Evolutionary conservation across 2,329 filamentous ascomycete genomes (phyloP), one percentile per base, ranked within the genome.

Genomic region (Rachicladosporium sp.): DNA sequence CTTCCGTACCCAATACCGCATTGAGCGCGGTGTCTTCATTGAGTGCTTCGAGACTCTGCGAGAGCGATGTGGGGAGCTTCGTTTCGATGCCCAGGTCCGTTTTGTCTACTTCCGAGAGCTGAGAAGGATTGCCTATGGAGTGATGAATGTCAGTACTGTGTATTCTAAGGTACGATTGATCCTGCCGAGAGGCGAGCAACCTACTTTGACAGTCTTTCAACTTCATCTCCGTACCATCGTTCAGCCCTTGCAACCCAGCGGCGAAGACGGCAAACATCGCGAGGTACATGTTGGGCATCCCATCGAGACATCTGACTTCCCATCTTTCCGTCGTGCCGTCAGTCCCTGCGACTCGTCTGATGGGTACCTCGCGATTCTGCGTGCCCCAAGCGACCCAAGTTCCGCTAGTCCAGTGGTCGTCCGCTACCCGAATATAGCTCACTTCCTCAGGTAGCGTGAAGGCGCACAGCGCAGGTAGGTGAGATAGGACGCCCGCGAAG

Each of bases 251-350:
- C 0, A 72, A 59, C 0, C 82, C 82, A 0, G 74, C 73, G 0
- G 67, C 68, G 1, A 86, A 52, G 1, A 86, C 54, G 0, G 74
- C 76, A 0, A 72, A 69, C 11, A 82, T 57, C 0, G 74, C 80
- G 2, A 93, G 59, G 54, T 91, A 93, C 39, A 78, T 74, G 53
- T 93, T 93, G 3, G 83, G 81, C 11, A 86, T 61, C 0, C 84
- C 85, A 52, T 93, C 85, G n/a, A 89, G 53, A 40, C 73, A 76
- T 53, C 85, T 80, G 13, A 93, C 50, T 60, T 93, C 85, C 80
- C 83, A 93, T 52, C 85, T 79, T 76, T 2, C 58, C 63, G 3
- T 65, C 64, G 35, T 29, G 21, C n/a, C 23, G 31, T 32, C 34
- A 45, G 31, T 33, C 31, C 13, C 29, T 1, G 37, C 35, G 4